These are phyloP conservation scores for Coniochaeta hoffmannii DNA, from an alignment of 2,329 filamentous ascomycete genomes.

Conservation along the genomic window DNA sequence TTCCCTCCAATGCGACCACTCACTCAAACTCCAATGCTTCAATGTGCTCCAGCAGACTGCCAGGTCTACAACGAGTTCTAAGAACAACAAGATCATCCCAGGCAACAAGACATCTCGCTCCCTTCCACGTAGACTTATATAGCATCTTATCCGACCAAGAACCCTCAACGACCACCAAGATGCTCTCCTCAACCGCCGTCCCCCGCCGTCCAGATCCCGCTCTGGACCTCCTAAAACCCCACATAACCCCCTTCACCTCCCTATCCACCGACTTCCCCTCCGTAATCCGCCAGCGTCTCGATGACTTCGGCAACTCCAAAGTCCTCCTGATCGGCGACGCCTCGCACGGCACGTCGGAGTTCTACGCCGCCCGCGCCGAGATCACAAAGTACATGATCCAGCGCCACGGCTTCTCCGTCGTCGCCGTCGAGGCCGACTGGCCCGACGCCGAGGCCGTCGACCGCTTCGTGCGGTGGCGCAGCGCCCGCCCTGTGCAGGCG, in stretches of 20 bases:
- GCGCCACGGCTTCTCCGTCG: conserved; percentile 40
- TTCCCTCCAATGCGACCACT: neutral
- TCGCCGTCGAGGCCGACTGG: conserved; percentile 47
- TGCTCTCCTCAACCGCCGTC: neutral
- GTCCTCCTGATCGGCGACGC: conserved; percentile 20
- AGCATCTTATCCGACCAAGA: neutral
- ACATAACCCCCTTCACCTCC: neutral
- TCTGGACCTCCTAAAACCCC: neutral
- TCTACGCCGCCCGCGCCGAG: conserved; percentile 41
- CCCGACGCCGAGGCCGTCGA: conserved; percentile 44
- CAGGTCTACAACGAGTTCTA: neutral
- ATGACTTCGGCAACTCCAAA: conserved; percentile 11
- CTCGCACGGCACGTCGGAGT: conserved; percentile 45
- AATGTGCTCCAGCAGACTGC: neutral
- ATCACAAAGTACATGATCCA: conserved; percentile 42
- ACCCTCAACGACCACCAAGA: neutral
- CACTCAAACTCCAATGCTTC: neutral
- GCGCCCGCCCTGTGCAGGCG: neutral
- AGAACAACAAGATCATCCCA: neutral
- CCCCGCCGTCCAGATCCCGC: neutral
- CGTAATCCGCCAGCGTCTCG: conserved; percentile 4
- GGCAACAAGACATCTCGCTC: neutral
- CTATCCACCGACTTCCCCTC: conserved; percentile 2
- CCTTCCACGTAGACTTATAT: neutral
- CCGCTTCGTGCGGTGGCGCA: conserved; percentile 37